Conservation (phyloP, 306 rosid genomes). For the Cyamopsis tetragonoloba region DNA sequence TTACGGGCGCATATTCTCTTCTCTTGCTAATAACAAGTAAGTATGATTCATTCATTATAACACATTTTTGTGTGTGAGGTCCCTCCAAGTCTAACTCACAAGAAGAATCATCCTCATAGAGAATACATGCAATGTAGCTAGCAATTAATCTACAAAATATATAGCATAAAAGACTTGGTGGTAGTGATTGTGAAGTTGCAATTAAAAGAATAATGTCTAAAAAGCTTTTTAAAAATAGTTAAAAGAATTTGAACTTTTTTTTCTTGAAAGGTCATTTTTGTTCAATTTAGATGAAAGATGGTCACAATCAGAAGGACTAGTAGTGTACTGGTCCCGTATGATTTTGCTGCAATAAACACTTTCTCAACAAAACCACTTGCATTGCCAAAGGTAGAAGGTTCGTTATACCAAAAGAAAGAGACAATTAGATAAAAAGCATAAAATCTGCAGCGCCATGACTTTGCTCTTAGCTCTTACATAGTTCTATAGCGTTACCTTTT, state of each 20-base stretch:
- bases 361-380: conserved; percentile 18
- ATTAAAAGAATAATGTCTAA: conserved; percentile 13
- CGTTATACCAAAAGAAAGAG: background rate
- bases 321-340: conserved; percentile 5
- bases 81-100: too few species aligned
- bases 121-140: too few species aligned
- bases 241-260: conserved; percentile 16
- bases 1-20: too few species aligned
- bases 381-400: too few species aligned
- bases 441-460: background rate
- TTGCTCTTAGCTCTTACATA: background rate
- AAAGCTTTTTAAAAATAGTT: conserved; percentile 1
- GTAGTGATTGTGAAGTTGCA: too few species aligned
- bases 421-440: background rate
- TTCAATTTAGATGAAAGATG: conserved; percentile 1
- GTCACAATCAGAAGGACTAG: conserved; percentile 15
- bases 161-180: too few species aligned
- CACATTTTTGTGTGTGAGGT: too few species aligned
- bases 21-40: too few species aligned
- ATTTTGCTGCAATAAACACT: conserved; percentile 23
- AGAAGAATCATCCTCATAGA: too few species aligned
- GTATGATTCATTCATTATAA: too few species aligned
- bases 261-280: conserved; percentile 9
- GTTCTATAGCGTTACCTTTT: background rate
- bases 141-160: too few species aligned